These are phyloP conservation scores for Talaromyces sp. DNA, from an alignment of 2,329 filamentous ascomycete species.

Conservation along the genomic window DNA sequence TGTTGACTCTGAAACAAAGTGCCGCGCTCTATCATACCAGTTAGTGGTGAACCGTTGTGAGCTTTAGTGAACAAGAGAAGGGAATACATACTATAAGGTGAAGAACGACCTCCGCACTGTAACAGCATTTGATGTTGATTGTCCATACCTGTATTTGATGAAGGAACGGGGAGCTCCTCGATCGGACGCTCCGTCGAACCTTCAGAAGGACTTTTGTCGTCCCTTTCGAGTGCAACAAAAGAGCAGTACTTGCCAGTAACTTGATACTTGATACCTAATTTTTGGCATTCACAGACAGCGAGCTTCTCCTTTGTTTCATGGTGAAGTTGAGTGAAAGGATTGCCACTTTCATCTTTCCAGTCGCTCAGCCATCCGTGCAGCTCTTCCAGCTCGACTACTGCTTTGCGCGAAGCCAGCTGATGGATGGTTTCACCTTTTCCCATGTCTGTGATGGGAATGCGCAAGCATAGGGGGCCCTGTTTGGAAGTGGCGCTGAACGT, in stretches of 20 bases:
- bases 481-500: slow-evolving; percentile 60
- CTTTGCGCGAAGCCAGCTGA: slow-evolving; percentile 70
- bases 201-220: not conserved
- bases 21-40: too few species aligned
- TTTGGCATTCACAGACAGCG: slow-evolving; percentile 66
- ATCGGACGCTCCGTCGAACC: not conserved
- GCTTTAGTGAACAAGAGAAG: too few species aligned
- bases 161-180: not conserved
- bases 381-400: slow-evolving; percentile 69
- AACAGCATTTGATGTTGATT: too few species aligned
- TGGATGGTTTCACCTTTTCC: slow-evolving; percentile 62
- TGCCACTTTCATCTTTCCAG: slow-evolving; percentile 50
- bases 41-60: too few species aligned
- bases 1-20: too few species aligned
- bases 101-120: too few species aligned
- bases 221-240: slow-evolving; percentile 67
- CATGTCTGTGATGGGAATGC: slow-evolving; percentile 63
- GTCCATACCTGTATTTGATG: not conserved
- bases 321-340: slow-evolving; percentile 51
- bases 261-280: slow-evolving; percentile 67
- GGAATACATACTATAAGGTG: too few species aligned
- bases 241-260: slow-evolving; percentile 72
- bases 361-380: slow-evolving; percentile 67
- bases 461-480: slow-evolving; percentile 63
- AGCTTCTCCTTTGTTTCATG: slow-evolving; percentile 60